Percentiles rank a stretch among this genome's conserved stretches.
phyloP scores from a whole-genome alignment of 805 yeast species.

The Candida morakotiae region DNA sequence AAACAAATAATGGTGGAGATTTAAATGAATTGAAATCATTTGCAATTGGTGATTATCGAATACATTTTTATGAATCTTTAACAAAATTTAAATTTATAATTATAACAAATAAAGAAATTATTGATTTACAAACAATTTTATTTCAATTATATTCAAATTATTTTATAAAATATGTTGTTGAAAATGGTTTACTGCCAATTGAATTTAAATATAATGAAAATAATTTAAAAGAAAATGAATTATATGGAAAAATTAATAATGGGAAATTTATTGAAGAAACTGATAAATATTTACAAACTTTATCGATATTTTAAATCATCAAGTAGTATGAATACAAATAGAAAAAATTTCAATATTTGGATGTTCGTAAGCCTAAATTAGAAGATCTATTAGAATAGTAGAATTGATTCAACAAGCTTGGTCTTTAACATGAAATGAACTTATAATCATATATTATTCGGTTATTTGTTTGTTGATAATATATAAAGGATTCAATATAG shows the following conservation, averaged over 20 bases:
- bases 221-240: constrained; percentile 4
- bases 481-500: too few relatives aligned
- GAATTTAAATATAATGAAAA: constrained; percentile 43
- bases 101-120: constrained; percentile 60
- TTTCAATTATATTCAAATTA: constrained; percentile 56
- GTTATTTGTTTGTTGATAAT: too few relatives aligned
- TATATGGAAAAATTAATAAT: constrained; percentile 43
- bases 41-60: constrained; percentile 71
- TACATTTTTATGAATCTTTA: constrained; percentile 77
- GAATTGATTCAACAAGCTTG: too few relatives aligned
- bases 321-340: too few relatives aligned
- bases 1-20: constrained; percentile 13
- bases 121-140: constrained; percentile 51
- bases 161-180: constrained; percentile 57
- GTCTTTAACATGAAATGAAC: too few relatives aligned
- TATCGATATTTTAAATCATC: constrained; percentile 11
- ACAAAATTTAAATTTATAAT: constrained; percentile 74
- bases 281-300: constrained; percentile 41
- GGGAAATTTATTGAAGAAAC: constrained; percentile 52
- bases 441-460: too few relatives aligned
- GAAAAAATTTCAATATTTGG: too few relatives aligned
- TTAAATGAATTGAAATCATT: constrained; percentile 45
- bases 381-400: too few relatives aligned
- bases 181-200: constrained; percentile 51
- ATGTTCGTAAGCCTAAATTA: too few relatives aligned